A percentile compares a stretch with the other conserved stretches of the same genome.
Evolutionary conservation across 169 alveolate genomes (phyloP).

Genomic region (Babesia microti): DNA sequence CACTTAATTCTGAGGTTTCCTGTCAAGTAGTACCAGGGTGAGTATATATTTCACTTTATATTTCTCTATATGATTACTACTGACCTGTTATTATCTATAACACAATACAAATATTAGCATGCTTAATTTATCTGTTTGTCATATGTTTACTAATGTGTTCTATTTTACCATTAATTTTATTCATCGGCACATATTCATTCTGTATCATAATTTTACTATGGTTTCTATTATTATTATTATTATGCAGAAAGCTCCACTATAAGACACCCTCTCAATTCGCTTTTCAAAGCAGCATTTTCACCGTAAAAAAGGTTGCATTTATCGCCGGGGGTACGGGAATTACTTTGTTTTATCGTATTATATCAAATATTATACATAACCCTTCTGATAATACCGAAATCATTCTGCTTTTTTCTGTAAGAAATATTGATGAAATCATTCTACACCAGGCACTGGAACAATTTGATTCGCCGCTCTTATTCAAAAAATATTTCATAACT

Average conservation of each 20-base stretch:
- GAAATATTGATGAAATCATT: conserved; percentile 28
- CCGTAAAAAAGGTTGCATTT: conserved; percentile 38
- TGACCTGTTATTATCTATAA: no score
- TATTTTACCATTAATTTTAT: conserved; percentile 2
- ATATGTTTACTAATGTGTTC: no score
- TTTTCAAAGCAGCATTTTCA: no score
- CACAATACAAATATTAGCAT: no score
- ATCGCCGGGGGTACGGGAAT: conserved; percentile 70
- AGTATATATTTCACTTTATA: no score
- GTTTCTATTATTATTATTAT: neutral
- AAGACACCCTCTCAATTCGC: no score
- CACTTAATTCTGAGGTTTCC: no score
- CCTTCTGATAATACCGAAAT: conserved; percentile 5
- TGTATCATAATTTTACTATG: neutral
- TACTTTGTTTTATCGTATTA: conserved; percentile 55
- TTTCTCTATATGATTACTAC: no score
- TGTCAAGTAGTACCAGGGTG: no score
- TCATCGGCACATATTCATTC: conserved; percentile 1
- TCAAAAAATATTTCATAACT: conserved; percentile 18
- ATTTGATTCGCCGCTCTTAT: conserved; percentile 1
- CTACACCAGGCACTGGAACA: conserved; percentile 25
- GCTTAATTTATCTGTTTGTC: no score
- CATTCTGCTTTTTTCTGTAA: conserved; percentile 25
- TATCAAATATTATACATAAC: conserved; percentile 18
- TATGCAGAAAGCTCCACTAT: neutral